Base-by-base conservation (phyloP, 2,329 filamentous ascomycete species). In the Colletotrichum tofieldiae region DNA sequence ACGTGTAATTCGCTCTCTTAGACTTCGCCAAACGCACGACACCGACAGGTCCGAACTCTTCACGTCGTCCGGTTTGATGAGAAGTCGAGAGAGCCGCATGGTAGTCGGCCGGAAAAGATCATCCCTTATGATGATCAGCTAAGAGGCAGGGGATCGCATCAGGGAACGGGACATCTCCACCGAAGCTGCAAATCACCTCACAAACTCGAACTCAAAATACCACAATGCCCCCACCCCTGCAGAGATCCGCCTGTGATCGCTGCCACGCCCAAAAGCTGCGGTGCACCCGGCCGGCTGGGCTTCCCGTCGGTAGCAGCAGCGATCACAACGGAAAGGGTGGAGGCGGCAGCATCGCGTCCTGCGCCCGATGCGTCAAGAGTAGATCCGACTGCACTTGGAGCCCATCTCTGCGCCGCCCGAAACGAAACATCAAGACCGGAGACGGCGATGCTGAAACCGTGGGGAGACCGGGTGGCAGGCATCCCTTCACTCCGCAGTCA, bases 41-140 rank as follows among this genome's bases (percentile, higher is more conserved):
- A 60, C 32, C 43, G 29, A 4, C 35, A 32, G 41, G 58, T 56
- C 26, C 58, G 35, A 63, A 63, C 49, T 51, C 26, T 18, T 8
- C 23, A 4, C n/a, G 29, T 54, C 54, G 65, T 72, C 39, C 23
- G 32, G 60, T 52, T 32, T 35, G 6, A n/a, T 16, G 20, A 5
- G 12, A n/a, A 20, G n/a, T 59, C 29, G 47, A 39, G 26, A 47
- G 23, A 12, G 65, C 47, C 11, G 39, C n/a, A 14, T n/a, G 14
- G 32, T 11, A 35, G 58, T 32, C 8, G 47, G 16, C 64, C 68
- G 39, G 29, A 51, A 51, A 29, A 32, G 64, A 62, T 51, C 43
- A 18, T 43, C 52, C 37, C 58, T 63, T 47, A 45, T 43, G 64
- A 62, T 35, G 56, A 29, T 68, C 68, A 39, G 51, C 64, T 47